A percentile compares a stretch with the other conserved stretches of the same genome.
phyloP scores from a whole-genome alignment of 139 green algal species.

The Coccomyxa sp. region DNA sequence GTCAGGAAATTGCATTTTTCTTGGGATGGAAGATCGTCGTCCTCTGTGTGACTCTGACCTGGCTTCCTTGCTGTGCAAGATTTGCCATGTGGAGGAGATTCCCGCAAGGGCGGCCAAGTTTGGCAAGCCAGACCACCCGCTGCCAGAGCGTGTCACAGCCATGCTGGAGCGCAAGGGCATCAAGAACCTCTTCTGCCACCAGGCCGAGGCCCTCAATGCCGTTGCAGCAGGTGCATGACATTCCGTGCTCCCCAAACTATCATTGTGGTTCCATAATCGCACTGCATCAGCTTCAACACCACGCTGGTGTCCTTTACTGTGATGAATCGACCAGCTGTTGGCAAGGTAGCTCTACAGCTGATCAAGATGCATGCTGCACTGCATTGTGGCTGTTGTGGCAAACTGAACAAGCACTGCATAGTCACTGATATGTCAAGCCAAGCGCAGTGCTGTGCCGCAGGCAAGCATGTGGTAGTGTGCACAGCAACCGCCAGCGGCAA shows the following conservation, averaged over 20 bases:
- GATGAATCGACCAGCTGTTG: no score
- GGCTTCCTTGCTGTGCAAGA: conserved; percentile 24
- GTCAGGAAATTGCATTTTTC: not conserved
- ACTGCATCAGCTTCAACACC: no score
- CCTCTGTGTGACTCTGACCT: not conserved
- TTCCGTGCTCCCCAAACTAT: no score
- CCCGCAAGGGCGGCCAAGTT: conserved; percentile 40
- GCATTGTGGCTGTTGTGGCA: no score
- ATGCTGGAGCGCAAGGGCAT: conserved; percentile 48
- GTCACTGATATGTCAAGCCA: no score
- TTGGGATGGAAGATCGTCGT: not conserved
- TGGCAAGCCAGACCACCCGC: conserved; percentile 8
- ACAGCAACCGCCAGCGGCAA: conserved; percentile 93
- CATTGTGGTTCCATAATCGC: no score
- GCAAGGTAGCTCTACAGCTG: no score
- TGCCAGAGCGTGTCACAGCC: conserved; percentile 30
- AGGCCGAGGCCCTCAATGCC: conserved; percentile 54
- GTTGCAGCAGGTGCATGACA: conserved; percentile 16
- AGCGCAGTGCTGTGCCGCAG: not conserved
- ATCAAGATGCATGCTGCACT: no score
- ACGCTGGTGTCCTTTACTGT: no score
- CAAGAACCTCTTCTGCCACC: conserved; percentile 41
- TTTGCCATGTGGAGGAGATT: conserved; percentile 54
- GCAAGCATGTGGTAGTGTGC: conserved; percentile 71
- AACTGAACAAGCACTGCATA: no score